Percentiles rank a stretch among this genome's conserved stretches.
Evolutionary conservation across 306 rosid species (phyloP).

Genomic region (Malus orientalis): DNA sequence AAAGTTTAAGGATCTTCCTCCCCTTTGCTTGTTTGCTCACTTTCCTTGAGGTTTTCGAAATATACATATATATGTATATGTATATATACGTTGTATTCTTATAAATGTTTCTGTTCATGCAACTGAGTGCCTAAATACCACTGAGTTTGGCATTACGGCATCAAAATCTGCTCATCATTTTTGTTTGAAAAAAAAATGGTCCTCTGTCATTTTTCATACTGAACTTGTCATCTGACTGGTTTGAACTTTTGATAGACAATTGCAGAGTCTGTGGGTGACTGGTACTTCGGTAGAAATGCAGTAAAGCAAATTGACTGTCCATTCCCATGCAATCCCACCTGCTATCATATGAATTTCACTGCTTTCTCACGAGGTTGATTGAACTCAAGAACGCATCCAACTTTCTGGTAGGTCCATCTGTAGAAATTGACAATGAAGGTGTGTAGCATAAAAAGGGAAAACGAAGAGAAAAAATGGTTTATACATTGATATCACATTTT

Average conservation of each 20-base stretch:
- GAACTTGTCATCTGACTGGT: background rate
- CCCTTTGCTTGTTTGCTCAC: background rate
- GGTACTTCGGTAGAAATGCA: constrained; percentile 56
- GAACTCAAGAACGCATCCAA: background rate
- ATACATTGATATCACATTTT: too few species aligned
- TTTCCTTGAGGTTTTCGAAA: too few species aligned
- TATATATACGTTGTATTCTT: background rate
- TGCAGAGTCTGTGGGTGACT: constrained; percentile 82
- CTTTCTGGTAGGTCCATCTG: background rate
- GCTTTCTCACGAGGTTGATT: constrained; percentile 3
- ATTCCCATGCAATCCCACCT: constrained; percentile 90
- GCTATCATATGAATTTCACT: constrained; percentile 9
- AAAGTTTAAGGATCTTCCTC: background rate
- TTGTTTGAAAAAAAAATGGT: background rate
- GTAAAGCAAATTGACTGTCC: constrained; percentile 69
- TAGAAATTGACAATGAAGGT: background rate
- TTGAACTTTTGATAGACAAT: constrained; percentile 46
- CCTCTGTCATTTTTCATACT: background rate
- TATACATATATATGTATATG: too few species aligned
- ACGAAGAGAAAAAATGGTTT: background rate
- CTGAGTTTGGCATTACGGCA: background rate
- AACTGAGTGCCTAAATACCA: background rate
- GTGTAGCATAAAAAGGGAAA: background rate
- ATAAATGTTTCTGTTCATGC: background rate
- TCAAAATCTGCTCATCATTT: background rate